A percentile compares a stretch with the other conserved stretches of the same genome.
Evolutionary conservation across 306 rosid species (phyloP).

Genomic region (Oemleria cerasiformis): DNA sequence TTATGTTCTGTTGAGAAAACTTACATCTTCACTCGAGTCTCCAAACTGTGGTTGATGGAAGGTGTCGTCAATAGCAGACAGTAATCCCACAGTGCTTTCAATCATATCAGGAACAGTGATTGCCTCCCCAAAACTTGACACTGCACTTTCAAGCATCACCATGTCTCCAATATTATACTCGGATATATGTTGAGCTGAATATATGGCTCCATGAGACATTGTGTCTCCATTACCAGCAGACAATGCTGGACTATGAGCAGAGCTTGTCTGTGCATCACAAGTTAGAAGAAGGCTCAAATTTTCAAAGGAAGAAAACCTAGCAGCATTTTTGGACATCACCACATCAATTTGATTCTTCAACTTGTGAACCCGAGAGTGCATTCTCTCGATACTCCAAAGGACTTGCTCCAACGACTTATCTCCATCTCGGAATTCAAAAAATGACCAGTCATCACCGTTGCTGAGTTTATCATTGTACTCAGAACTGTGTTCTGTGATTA

Average conservation of each 20-base stretch:
- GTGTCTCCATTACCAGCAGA: slow-evolving; percentile 68
- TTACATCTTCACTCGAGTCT: slow-evolving; percentile 75
- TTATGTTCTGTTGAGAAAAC: slow-evolving; percentile 30
- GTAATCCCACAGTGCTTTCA: slow-evolving; percentile 74
- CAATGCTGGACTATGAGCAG: slow-evolving; percentile 64
- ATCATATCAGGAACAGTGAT: slow-evolving; percentile 67
- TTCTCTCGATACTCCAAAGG: slow-evolving; percentile 63
- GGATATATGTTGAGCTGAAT: slow-evolving; percentile 41
- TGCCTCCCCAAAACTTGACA: slow-evolving; percentile 74
- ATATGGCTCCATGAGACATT: slow-evolving; percentile 52
- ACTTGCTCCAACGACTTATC: slow-evolving; percentile 62
- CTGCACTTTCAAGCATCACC: slow-evolving; percentile 59
- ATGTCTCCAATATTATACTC: slow-evolving; percentile 67
- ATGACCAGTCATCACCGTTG: slow-evolving; percentile 37
- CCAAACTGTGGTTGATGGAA: slow-evolving; percentile 55
- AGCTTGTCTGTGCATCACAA: slow-evolving; percentile 65
- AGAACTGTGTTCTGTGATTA: slow-evolving; percentile 38
- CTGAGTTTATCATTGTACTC: slow-evolving; percentile 49
- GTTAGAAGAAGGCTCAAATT: slow-evolving; percentile 69
- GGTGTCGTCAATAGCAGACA: slow-evolving; percentile 66
- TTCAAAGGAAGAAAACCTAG: slow-evolving; percentile 69
- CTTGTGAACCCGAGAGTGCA: slow-evolving; percentile 64
- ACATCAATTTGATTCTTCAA: slow-evolving; percentile 55
- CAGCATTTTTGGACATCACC: slow-evolving; percentile 57
- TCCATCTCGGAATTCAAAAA: slow-evolving; percentile 45